Conservation (phyloP, 2,329 filamentous ascomycete species). For the Teratosphaeria zuluensis region DNA sequence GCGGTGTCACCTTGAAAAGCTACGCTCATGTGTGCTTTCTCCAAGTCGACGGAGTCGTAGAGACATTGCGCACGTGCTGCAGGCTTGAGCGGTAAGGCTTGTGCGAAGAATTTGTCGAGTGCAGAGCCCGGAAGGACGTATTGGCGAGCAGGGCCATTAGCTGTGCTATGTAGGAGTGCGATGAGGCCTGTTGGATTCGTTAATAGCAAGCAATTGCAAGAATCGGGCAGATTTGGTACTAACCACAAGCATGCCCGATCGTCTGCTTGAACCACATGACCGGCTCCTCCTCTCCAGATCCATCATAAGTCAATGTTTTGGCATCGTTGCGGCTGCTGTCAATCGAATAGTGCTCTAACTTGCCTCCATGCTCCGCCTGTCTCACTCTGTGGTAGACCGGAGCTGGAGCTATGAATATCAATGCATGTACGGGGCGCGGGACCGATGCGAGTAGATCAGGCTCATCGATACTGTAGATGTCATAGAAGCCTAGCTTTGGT, state of each 20-base stretch:
- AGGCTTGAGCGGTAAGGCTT: slow-evolving; percentile 36
- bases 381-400: background rate
- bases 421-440: slow-evolving; percentile 75
- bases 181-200: slow-evolving; percentile 30
- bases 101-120: slow-evolving; percentile 36
- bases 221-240: background rate
- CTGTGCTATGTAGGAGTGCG: slow-evolving; percentile 44
- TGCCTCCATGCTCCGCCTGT: background rate
- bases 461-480: slow-evolving; percentile 86
- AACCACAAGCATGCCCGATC: slow-evolving; percentile 47
- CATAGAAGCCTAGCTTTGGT: slow-evolving; percentile 67
- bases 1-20: slow-evolving; percentile 33
- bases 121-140: slow-evolving; percentile 35
- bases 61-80: slow-evolving; percentile 41
- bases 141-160: slow-evolving; percentile 38
- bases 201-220: background rate
- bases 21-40: slow-evolving; percentile 34
- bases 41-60: slow-evolving; percentile 38
- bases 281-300: slow-evolving; percentile 40
- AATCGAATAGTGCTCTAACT: background rate
- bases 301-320: slow-evolving; percentile 29
- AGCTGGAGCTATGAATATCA: slow-evolving; percentile 87
- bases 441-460: slow-evolving; percentile 76
- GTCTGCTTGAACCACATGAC: slow-evolving; percentile 52
- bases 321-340: background rate